phyloP scores from a whole-genome alignment of 208 protist genomes.

The Crithidia bombi region DNA sequence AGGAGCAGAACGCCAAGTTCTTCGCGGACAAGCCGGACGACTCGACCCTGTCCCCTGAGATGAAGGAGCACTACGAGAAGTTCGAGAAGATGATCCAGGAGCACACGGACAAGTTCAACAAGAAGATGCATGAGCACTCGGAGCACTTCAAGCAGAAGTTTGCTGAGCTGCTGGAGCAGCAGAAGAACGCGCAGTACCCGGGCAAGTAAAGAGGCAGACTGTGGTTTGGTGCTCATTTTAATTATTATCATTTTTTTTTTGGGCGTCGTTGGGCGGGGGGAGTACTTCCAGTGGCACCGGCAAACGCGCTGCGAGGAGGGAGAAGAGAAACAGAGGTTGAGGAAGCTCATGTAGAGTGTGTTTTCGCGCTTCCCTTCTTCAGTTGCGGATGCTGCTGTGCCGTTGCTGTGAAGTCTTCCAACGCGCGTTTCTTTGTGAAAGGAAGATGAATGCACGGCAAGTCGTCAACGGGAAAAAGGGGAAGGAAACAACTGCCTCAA shows the following conservation, averaged over 20 bases:
- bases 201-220: constrained; percentile 60
- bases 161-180: constrained; percentile 89
- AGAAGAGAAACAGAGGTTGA: too few relatives aligned
- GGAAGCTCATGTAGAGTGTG: too few relatives aligned
- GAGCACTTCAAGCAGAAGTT: constrained; percentile 94
- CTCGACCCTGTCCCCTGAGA: constrained; percentile 88
- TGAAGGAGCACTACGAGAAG: constrained; percentile 94
- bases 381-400: neutral
- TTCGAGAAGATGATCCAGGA: constrained; percentile 94
- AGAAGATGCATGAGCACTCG: constrained; percentile 93
- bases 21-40: constrained; percentile 92
- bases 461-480: neutral
- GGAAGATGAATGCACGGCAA: neutral
- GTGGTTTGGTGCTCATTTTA: too few relatives aligned
- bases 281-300: too few relatives aligned
- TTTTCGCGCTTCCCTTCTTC: too few relatives aligned
- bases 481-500: neutral
- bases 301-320: too few relatives aligned
- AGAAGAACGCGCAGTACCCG: constrained; percentile 92
- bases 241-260: too few relatives aligned
- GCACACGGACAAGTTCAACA: constrained; percentile 94
- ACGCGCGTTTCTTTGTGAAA: neutral
- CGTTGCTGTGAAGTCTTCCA: neutral
- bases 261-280: too few relatives aligned
- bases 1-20: constrained; percentile 94